Evolutionary conservation across 164 flowering plant genomes (phyloP).

Genomic region (Berberis vulgaris): DNA sequence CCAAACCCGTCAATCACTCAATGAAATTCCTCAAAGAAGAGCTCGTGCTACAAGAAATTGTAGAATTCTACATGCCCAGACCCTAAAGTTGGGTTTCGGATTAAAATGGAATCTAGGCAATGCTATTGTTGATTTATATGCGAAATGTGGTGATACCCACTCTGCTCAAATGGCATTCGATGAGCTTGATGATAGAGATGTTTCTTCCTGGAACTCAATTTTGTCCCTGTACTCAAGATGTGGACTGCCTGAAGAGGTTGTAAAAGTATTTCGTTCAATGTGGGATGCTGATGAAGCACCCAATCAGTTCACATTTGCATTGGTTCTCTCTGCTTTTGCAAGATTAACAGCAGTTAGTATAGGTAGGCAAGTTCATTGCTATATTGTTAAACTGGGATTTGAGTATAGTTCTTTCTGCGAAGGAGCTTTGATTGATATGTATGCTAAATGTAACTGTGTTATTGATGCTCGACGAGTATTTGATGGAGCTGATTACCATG

Average conservation of each 20-base stretch:
- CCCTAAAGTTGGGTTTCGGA: conserved; percentile 39
- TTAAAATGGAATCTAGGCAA: conserved; percentile 47
- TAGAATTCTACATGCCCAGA: conserved; percentile 47
- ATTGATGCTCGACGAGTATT: conserved; percentile 49
- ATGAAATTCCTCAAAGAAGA: conserved; percentile 42
- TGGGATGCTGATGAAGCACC: conserved; percentile 27
- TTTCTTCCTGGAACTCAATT: conserved; percentile 69
- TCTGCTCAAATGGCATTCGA: conserved; percentile 43
- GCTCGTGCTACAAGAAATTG: conserved; percentile 19
- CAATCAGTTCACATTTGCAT: conserved; percentile 62
- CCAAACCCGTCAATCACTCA: conserved; percentile 36
- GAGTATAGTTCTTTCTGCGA: conserved; percentile 47
- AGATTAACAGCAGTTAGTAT: conserved; percentile 27
- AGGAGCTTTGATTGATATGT: conserved; percentile 73
- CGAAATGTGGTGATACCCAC: conserved; percentile 57
- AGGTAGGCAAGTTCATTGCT: conserved; percentile 64
- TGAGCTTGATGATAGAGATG: conserved; percentile 35
- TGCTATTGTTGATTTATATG: conserved; percentile 62
- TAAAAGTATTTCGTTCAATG: conserved; percentile 37
- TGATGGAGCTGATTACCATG: conserved; percentile 39
- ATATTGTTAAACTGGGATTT: conserved; percentile 48
- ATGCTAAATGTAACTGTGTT: conserved; percentile 49
- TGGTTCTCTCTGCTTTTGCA: conserved; percentile 58
- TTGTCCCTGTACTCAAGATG: conserved; percentile 42
- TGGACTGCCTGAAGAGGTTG: conserved; percentile 31